A percentile compares a stretch with the other conserved stretches of the same genome.
Evolutionary conservation across 768 basidiomycete species (phyloP).

Genomic region (Amanita inopinata): DNA sequence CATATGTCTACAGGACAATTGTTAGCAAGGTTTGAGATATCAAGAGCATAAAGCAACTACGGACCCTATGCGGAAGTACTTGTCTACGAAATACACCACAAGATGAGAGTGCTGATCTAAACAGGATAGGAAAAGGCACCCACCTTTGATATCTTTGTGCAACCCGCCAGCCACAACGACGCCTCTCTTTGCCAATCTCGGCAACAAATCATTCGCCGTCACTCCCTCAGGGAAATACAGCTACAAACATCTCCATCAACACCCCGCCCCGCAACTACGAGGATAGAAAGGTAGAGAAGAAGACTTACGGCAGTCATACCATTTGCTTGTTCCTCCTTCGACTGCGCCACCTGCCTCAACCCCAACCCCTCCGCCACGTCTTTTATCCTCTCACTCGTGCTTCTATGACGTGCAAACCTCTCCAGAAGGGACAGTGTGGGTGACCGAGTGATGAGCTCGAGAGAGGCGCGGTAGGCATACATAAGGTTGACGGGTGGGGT

Average conservation of each 20-base stretch:
- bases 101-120: neutral
- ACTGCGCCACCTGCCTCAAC: conserved; percentile 60
- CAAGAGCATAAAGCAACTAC: conserved; percentile 15
- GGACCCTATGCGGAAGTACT: conserved; percentile 86
- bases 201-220: conserved; percentile 66
- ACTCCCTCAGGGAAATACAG: conserved; percentile 80
- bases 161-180: conserved; percentile 86
- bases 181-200: conserved; percentile 58
- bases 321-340: conserved; percentile 63
- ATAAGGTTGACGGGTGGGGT: conserved; percentile 94
- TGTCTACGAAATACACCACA: conserved; percentile 33
- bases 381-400: conserved; percentile 62
- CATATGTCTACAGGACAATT: conserved; percentile 61
- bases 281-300: neutral
- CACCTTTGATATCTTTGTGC: conserved; percentile 74
- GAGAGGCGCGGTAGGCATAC: conserved; percentile 80
- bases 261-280: neutral
- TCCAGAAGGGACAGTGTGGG: conserved; percentile 58
- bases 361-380: conserved; percentile 55
- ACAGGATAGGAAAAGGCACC: conserved; percentile 12
- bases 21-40: conserved; percentile 4
- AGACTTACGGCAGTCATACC: conserved; percentile 83
- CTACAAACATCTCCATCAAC: conserved; percentile 20
- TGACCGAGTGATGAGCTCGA: conserved; percentile 54
- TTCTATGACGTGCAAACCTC: conserved; percentile 68